A percentile compares a stretch with the other conserved stretches of the same genome.
These are phyloP conservation scores for Phialophora macrospora DNA, from an alignment of 2,329 filamentous ascomycete species.

Conservation along the genomic window DNA sequence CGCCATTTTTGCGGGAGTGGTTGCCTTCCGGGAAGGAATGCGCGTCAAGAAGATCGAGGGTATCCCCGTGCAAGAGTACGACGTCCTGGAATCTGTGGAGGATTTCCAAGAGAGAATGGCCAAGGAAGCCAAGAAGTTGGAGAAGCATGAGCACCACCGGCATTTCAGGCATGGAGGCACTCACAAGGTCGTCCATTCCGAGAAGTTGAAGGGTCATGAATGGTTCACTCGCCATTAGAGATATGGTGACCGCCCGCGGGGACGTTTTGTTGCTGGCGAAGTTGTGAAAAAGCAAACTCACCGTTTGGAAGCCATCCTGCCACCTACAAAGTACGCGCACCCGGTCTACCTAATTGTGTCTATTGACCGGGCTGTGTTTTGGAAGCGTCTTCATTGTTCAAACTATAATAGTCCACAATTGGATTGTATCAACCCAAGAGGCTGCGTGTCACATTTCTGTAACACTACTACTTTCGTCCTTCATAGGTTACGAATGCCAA, in stretches of 20 bases:
- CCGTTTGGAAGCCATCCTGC: not conserved
- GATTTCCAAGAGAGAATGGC: slow-evolving; percentile 35
- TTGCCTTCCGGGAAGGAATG: slow-evolving; percentile 74
- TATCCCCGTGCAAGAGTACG: slow-evolving; percentile 64
- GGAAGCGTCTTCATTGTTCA: not conserved
- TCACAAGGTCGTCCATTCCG: slow-evolving; percentile 26
- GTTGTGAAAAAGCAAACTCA: not conserved
- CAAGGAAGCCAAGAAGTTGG: slow-evolving; percentile 34
- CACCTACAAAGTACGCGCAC: not conserved
- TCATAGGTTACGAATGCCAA: no score
- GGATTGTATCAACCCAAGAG: not conserved
- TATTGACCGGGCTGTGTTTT: not conserved
- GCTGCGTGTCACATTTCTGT: not conserved
- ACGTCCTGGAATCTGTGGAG: slow-evolving; percentile 46
- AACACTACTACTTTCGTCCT: not conserved
- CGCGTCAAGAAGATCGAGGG: slow-evolving; percentile 74
- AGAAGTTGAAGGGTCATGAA: slow-evolving; percentile 37
- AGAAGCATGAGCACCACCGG: slow-evolving; percentile 22
- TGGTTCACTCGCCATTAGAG: slow-evolving; percentile 35
- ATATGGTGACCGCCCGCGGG: not conserved
- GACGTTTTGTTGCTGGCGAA: not conserved
- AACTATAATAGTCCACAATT: not conserved
- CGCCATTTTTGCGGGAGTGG: slow-evolving; percentile 69
- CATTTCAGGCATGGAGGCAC: slow-evolving; percentile 20
- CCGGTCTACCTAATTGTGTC: not conserved